Percentiles rank a stretch among this genome's conserved stretches.
Conservation (phyloP, 2,329 filamentous ascomycete genomes). For the Beauveria australis region DNA sequence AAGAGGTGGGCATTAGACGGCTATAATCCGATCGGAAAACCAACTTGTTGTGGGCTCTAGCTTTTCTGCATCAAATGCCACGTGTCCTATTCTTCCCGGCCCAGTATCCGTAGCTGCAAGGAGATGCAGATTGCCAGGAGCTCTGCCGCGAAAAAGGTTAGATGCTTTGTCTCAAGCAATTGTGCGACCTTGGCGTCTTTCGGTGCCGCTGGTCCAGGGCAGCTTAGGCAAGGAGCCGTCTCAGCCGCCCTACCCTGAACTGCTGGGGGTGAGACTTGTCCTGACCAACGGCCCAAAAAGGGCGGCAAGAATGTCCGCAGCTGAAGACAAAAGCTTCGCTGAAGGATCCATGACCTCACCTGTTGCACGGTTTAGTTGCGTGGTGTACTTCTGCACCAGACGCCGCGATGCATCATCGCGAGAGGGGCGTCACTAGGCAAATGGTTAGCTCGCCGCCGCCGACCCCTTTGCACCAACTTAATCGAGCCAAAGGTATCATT, state of each 20-base stretch:
- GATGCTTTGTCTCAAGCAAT: neutral
- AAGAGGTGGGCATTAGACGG: neutral
- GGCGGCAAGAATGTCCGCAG: neutral
- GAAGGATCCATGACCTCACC: neutral
- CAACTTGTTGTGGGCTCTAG: neutral
- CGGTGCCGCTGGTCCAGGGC: neutral
- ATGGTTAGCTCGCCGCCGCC: too few species aligned
- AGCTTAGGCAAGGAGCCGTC: neutral
- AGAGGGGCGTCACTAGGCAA: too few species aligned
- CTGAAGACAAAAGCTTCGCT: neutral
- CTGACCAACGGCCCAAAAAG: neutral
- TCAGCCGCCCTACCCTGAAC: neutral
- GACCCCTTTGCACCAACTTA: neutral
- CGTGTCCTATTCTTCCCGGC: neutral
- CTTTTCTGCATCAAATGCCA: neutral
- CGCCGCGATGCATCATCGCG: too few species aligned
- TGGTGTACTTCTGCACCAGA: too few species aligned
- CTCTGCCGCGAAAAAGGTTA: neutral
- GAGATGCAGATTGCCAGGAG: neutral
- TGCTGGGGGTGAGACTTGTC: neutral
- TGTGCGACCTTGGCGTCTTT: neutral
- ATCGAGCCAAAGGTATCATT: neutral
- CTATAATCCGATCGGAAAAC: neutral
- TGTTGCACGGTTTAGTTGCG: neutral
- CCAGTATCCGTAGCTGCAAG: too few species aligned